Percentiles rank a stretch among this genome's conserved stretches.
These are phyloP conservation scores for Umbelopsis sp. DNA, from an alignment of 371 early-diverging fungal genomes.

Conservation along the genomic window DNA sequence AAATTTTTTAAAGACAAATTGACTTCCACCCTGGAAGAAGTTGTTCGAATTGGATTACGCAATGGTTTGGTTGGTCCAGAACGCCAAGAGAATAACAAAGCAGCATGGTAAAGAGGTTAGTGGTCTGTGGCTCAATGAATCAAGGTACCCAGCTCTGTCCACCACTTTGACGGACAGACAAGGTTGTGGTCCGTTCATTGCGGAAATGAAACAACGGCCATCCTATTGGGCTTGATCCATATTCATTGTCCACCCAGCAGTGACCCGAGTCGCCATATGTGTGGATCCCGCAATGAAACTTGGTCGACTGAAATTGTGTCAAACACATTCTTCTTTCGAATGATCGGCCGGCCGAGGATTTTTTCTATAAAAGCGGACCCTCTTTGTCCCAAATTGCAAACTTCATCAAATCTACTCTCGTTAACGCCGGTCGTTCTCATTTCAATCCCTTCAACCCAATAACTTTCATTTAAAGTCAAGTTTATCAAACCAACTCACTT, in stretches of 20 bases:
- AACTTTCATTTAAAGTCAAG: background rate
- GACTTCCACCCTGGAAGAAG: background rate
- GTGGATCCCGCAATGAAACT: background rate
- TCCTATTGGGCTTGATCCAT: slow-evolving; percentile 6
- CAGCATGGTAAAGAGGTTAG: too few species aligned
- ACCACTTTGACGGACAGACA: too few species aligned
- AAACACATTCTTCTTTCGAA: background rate
- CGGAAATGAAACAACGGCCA: background rate
- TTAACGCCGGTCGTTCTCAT: slow-evolving; percentile 15
- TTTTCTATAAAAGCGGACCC: slow-evolving; percentile 6
- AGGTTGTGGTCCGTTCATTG: background rate
- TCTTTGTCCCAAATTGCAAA: background rate
- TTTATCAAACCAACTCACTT: background rate
- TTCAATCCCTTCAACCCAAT: slow-evolving; percentile 5
- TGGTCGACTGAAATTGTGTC: background rate
- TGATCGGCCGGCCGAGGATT: background rate
- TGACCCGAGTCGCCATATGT: slow-evolving; percentile 13
- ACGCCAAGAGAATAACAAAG: too few species aligned
- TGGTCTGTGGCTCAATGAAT: too few species aligned
- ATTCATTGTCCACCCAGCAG: background rate
- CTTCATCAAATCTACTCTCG: background rate
- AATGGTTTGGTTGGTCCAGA: background rate
- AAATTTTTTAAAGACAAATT: background rate
- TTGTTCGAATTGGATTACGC: background rate
- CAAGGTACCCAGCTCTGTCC: too few species aligned